phyloP scores from a whole-genome alignment of 78 protist species.

The Corallochytrium limacisporum region DNA sequence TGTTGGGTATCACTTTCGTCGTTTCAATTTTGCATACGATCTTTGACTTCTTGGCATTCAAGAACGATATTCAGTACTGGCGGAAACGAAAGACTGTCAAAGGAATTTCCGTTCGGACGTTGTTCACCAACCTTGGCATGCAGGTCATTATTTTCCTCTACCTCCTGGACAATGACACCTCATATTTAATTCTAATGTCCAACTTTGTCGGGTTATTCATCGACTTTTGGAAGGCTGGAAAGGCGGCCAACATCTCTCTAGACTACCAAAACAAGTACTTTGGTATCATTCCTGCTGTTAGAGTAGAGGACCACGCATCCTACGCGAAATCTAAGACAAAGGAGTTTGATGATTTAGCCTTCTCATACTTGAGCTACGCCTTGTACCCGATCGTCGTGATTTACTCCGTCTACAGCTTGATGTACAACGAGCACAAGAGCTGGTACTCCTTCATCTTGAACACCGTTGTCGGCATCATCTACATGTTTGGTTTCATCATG shows the following conservation, averaged over 20 bases:
- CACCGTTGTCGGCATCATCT: constrained; percentile 21
- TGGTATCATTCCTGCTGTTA: neutral
- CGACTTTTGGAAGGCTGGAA: constrained; percentile 80
- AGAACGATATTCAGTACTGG: constrained; percentile 89
- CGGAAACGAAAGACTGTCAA: constrained; percentile 48
- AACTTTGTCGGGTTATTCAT: constrained; percentile 47
- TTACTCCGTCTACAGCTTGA: constrained; percentile 66
- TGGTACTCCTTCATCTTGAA: constrained; percentile 26
- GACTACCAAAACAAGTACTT: neutral
- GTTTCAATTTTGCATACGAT: constrained; percentile 77
- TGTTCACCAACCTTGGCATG: constrained; percentile 16
- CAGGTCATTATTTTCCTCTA: constrained; percentile 74
- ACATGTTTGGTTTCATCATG: constrained; percentile 64
- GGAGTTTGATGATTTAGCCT: constrained; percentile 31
- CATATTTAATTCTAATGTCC: constrained; percentile 50
- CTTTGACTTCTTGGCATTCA: constrained; percentile 90
- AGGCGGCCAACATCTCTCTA: constrained; percentile 35
- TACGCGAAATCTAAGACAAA: constrained; percentile 41
- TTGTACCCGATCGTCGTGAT: neutral
- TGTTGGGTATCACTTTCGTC: constrained; percentile 60
- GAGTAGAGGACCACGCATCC: constrained; percentile 1
- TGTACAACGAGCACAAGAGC: constrained; percentile 59
- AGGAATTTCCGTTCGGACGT: constrained; percentile 73
- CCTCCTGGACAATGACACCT: constrained; percentile 68
- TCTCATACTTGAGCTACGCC: neutral